phyloP scores from a whole-genome alignment of 208 protist genomes.

The Trypanosoma mega region DNA sequence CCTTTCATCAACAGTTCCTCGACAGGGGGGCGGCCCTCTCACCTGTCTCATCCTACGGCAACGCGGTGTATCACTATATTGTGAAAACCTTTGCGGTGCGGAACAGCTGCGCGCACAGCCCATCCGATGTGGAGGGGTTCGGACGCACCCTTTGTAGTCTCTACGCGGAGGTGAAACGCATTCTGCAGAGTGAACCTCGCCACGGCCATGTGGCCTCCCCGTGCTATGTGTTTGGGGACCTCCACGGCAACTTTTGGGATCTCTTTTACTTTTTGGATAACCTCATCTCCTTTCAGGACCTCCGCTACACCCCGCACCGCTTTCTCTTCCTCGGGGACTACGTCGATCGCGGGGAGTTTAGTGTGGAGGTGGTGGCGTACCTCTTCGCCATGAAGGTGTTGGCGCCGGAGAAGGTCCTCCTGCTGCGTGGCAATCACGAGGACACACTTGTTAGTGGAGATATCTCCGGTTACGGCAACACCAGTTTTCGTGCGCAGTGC shows the following conservation, averaged over 20 bases:
- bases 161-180: constrained; percentile 66
- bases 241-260: constrained; percentile 94
- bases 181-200: constrained; percentile 69
- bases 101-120: constrained; percentile 77
- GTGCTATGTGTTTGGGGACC: constrained; percentile 94
- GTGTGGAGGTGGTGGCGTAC: constrained; percentile 91
- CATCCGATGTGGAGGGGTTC: constrained; percentile 80
- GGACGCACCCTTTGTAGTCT: constrained; percentile 80
- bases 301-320: constrained; percentile 89
- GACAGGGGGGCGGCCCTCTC: constrained; percentile 43
- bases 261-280: constrained; percentile 94
- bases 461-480: constrained; percentile 83
- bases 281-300: constrained; percentile 89
- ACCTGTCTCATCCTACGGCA: constrained; percentile 70
- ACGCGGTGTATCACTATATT: constrained; percentile 85
- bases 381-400: constrained; percentile 92
- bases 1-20: constrained; percentile 70
- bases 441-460: constrained; percentile 92
- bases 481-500: constrained; percentile 90
- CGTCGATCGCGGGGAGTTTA: constrained; percentile 96
- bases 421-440: constrained; percentile 95
- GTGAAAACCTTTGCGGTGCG: constrained; percentile 80
- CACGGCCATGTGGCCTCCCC: constrained; percentile 72
- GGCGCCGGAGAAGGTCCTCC: constrained; percentile 87
- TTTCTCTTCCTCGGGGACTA: constrained; percentile 99